Conservation (phyloP, 805 yeast species). For the baker's yeast (Saccharomyces cerevisiae) region DNA sequence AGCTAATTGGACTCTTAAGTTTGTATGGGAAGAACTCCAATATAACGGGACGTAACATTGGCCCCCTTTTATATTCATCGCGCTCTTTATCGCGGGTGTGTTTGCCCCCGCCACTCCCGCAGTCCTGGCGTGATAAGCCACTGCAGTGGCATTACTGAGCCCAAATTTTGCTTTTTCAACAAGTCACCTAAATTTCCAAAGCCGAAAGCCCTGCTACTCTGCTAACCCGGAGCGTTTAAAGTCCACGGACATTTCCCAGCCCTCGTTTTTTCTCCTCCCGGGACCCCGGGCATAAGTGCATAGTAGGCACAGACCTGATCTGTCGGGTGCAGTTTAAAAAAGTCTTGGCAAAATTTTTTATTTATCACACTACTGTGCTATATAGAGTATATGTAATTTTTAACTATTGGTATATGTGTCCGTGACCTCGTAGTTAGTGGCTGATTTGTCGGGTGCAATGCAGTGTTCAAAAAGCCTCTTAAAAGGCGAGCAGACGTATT, state of each 20-base stretch:
- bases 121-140: not conserved
- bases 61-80: not conserved
- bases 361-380: not conserved
- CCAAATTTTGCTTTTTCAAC: not conserved
- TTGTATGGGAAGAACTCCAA: not conserved
- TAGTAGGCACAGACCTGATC: not conserved
- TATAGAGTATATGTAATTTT: not conserved
- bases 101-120: not conserved
- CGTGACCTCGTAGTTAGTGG: constrained; percentile 31
- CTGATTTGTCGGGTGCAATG: constrained; percentile 2
- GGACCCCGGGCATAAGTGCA: not conserved
- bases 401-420: constrained; percentile 30
- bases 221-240: not conserved
- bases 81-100: not conserved
- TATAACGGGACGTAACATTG: not conserved
- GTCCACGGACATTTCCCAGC: not conserved
- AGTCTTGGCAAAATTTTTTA: not conserved
- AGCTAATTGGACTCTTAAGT: not conserved
- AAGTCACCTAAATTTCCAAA: not conserved
- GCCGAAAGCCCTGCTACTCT: not conserved
- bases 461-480: constrained; percentile 25
- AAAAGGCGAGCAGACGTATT: constrained; percentile 41
- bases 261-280: not conserved
- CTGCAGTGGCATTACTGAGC: not conserved
- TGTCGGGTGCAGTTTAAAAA: not conserved